Evolutionary conservation across 2,329 filamentous ascomycete genomes (phyloP).

Genomic region (Colletotrichum coccodes): DNA sequence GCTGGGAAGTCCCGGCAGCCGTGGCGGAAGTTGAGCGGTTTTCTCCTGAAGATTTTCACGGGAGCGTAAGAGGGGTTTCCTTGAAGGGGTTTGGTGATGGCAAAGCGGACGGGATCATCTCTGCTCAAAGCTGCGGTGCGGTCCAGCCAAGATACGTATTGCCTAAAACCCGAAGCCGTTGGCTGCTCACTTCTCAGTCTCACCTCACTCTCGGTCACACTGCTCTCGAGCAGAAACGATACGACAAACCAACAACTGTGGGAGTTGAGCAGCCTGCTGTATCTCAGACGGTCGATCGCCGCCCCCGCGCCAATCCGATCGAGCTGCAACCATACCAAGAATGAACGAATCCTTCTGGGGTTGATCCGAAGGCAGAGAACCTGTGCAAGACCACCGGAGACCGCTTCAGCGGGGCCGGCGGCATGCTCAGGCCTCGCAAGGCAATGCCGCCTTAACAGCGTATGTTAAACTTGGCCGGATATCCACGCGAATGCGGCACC

Average conservation of each 20-base stretch:
- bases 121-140: neutral
- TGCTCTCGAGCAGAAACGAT: neutral
- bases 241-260: neutral
- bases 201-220: neutral
- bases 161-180: neutral
- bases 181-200: conserved; percentile 26
- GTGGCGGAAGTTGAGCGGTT: conserved; percentile 17
- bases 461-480: conserved; percentile 17
- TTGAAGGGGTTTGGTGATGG: conserved; percentile 16
- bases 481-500: conserved; percentile 25
- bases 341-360: conserved; percentile 1
- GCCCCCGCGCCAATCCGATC: conserved; percentile 27
- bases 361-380: conserved; percentile 6
- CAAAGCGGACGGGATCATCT: neutral
- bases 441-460: conserved; percentile 20
- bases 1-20: conserved; percentile 14
- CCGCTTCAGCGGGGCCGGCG: neutral
- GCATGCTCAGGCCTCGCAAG: conserved; percentile 19
- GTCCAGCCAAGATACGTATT: neutral
- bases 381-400: neutral
- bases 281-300: conserved; percentile 21
- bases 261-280: conserved; percentile 18
- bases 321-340: conserved; percentile 15
- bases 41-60: conserved; percentile 23
- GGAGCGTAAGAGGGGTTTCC: conserved; percentile 6